Conservation (phyloP, 768 basidiomycete genomes). For the Hysterangium stoloniferum region DNA sequence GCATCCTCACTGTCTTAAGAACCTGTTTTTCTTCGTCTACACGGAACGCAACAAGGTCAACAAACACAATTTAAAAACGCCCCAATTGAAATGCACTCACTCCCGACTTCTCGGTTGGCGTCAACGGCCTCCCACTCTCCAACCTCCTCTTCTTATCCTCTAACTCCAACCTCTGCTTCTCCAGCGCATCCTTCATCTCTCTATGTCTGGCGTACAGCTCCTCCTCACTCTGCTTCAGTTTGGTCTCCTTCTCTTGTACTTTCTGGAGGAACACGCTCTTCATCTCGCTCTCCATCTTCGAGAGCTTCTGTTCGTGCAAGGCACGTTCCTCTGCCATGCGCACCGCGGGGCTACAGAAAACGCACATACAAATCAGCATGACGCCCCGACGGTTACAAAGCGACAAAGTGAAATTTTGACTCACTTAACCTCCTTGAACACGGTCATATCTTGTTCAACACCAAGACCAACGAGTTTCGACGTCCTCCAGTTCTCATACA, state of each 20-base stretch:
- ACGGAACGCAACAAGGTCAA: conserved; percentile 20
- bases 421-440: conserved; percentile 99
- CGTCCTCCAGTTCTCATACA: conserved; percentile 98
- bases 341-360: conserved; percentile 70
- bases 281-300: conserved; percentile 99
- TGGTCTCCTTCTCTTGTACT: conserved; percentile 98
- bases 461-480: conserved; percentile 97
- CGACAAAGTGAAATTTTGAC: conserved; percentile 25
- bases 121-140: conserved; percentile 90
- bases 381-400: no score
- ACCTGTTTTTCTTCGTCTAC: conserved; percentile 67
- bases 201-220: conserved; percentile 97
- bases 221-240: conserved; percentile 98
- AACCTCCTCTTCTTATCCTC: conserved; percentile 98
- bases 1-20: conserved; percentile 62
- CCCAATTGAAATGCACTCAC: conserved; percentile 41
- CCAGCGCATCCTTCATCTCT: conserved; percentile 99
- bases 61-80: conserved; percentile 10
- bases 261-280: conserved; percentile 99
- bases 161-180: conserved; percentile 90
- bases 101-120: conserved; percentile 78
- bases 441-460: conserved; percentile 92
- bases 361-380: neutral
- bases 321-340: conserved; percentile 94
- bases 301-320: conserved; percentile 92